These are phyloP conservation scores for Penicillium macrosclerotiorum DNA, from an alignment of 495 filamentous ascomycete genomes.

Conservation along the genomic window DNA sequence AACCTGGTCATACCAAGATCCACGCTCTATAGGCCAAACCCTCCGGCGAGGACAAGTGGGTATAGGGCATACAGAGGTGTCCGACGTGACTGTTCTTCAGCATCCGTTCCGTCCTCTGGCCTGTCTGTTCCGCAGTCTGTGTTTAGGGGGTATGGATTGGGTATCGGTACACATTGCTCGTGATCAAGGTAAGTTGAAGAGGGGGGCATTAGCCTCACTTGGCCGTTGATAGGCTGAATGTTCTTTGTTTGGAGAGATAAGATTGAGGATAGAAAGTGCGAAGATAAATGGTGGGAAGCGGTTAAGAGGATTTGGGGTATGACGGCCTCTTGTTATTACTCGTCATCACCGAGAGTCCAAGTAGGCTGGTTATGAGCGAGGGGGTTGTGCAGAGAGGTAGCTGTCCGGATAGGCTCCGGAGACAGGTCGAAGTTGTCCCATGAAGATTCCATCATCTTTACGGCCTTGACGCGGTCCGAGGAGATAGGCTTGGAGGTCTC, in stretches of 20 bases:
- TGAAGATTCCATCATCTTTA: conserved; percentile 63
- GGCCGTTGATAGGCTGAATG: background rate
- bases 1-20: too few relatives aligned
- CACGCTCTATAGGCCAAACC: too few relatives aligned
- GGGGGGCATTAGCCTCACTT: conserved; percentile 10
- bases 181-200: conserved; percentile 12
- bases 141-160: conserved; percentile 17
- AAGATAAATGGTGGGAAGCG: too few relatives aligned
- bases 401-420: conserved; percentile 39
- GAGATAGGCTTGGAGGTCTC: conserved; percentile 55
- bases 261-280: too few relatives aligned
- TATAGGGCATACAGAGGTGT: background rate
- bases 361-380: conserved; percentile 24
- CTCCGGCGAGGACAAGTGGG: too few relatives aligned
- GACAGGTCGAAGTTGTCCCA: conserved; percentile 65
- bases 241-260: too few relatives aligned
- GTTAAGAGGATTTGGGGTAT: too few relatives aligned
- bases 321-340: conserved; percentile 2
- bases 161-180: conserved; percentile 30
- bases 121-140: conserved; percentile 6
- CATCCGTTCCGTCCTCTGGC: background rate
- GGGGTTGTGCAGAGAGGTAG: conserved; percentile 18
- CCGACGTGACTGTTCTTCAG: background rate
- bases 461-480: conserved; percentile 35
- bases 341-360: conserved; percentile 20